These are phyloP conservation scores for Endogone sp. DNA, from an alignment of 192 early-diverging fungal genomes.

Conservation along the genomic window DNA sequence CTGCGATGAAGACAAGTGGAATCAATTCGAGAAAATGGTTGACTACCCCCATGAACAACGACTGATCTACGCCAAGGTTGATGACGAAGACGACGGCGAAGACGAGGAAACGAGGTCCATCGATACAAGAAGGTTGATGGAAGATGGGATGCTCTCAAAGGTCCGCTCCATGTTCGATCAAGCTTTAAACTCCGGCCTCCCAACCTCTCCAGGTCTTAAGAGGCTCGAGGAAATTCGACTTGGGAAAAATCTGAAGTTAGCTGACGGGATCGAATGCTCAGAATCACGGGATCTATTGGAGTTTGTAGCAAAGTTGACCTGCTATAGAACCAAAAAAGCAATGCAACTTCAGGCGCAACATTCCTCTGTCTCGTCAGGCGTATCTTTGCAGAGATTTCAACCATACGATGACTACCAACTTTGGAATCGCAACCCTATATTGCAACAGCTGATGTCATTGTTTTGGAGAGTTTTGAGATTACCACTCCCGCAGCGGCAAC, in stretches of 20 bases:
- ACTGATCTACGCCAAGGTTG: not conserved
- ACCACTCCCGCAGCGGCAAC: constrained; percentile 11
- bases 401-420: not conserved
- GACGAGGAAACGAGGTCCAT: not conserved
- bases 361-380: not conserved
- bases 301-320: constrained; percentile 10
- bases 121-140: constrained; percentile 3
- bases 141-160: constrained; percentile 6
- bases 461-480: constrained; percentile 1
- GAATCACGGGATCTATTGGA: constrained; percentile 5
- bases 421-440: not conserved
- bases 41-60: not conserved
- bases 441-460: not conserved
- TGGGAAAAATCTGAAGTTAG: not conserved
- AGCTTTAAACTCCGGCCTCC: not conserved
- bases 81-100: not conserved
- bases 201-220: not conserved
- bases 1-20: not conserved
- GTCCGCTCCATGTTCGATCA: constrained; percentile 12
- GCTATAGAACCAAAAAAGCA: constrained; percentile 2
- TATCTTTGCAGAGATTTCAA: not conserved
- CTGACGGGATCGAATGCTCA: not conserved
- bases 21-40: not conserved
- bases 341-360: constrained; percentile 9
- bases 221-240: not conserved